Evolutionary conservation across 2,329 filamentous ascomycete genomes (phyloP).

Genomic region (Diaporthe citri): DNA sequence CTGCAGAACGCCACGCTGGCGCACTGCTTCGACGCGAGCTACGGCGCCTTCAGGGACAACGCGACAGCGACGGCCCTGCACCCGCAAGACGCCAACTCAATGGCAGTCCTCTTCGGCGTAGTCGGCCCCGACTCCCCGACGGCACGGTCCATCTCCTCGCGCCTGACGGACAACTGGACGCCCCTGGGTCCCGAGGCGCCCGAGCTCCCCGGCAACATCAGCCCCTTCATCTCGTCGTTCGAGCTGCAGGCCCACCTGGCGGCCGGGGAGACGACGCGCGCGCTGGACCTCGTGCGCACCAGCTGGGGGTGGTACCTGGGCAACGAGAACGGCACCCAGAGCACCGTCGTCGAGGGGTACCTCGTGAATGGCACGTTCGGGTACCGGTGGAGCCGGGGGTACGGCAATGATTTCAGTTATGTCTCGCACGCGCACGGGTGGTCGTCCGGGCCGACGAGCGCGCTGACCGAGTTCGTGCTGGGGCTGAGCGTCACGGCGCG

Average conservation of each 20-base stretch:
- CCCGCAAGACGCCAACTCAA: slow-evolving; percentile 71
- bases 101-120: slow-evolving; percentile 64
- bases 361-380: slow-evolving; percentile 67
- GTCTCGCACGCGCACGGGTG: slow-evolving; percentile 65
- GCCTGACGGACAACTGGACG: slow-evolving; percentile 65
- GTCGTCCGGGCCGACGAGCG: slow-evolving; percentile 61
- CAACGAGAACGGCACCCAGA: slow-evolving; percentile 68
- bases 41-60: slow-evolving; percentile 68
- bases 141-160: slow-evolving; percentile 56
- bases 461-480: slow-evolving; percentile 58
- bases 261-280: slow-evolving; percentile 60
- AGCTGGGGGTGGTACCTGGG: slow-evolving; percentile 73
- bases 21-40: slow-evolving; percentile 60
- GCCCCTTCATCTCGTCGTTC: slow-evolving; percentile 69
- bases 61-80: slow-evolving; percentile 62
- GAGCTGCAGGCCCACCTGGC: slow-evolving; percentile 70
- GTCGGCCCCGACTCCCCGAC: slow-evolving; percentile 49
- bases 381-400: slow-evolving; percentile 66
- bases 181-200: slow-evolving; percentile 67
- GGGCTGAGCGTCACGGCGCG: slow-evolving; percentile 55
- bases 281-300: slow-evolving; percentile 66
- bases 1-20: slow-evolving; percentile 60
- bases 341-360: slow-evolving; percentile 72
- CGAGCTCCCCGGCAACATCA: slow-evolving; percentile 69
- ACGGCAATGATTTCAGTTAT: slow-evolving; percentile 60